Conservation (phyloP, 2,329 filamentous ascomycete genomes). For the Cladophialophora bantiana region DNA sequence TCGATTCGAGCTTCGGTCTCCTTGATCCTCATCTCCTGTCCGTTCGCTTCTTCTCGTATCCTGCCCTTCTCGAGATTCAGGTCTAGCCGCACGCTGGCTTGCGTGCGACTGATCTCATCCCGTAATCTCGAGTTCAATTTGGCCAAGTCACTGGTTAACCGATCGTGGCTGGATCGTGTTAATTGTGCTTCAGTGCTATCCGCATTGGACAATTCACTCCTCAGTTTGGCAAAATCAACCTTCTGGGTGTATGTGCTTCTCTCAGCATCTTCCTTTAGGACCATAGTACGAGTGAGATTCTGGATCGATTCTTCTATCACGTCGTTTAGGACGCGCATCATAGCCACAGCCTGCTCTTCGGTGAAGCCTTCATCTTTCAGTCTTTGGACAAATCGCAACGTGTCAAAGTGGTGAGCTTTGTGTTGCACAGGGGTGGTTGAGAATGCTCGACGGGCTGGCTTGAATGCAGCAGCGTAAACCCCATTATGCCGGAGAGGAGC, state of each 20-base stretch:
- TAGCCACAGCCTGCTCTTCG: slow-evolving; percentile 92
- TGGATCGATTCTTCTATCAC: slow-evolving; percentile 98
- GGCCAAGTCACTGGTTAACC: slow-evolving; percentile 90
- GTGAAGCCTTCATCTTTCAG: slow-evolving; percentile 92
- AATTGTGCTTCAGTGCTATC: slow-evolving; percentile 90
- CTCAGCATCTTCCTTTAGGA: slow-evolving; percentile 79
- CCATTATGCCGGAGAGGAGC: slow-evolving; percentile 54
- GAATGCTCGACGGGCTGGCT: slow-evolving; percentile 50
- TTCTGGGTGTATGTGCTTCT: slow-evolving; percentile 75
- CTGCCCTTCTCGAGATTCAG: slow-evolving; percentile 95
- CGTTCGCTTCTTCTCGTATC: slow-evolving; percentile 93
- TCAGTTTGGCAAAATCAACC: slow-evolving; percentile 96
- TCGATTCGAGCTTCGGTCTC: slow-evolving; percentile 99
- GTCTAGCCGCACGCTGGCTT: slow-evolving; percentile 89
- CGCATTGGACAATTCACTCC: slow-evolving; percentile 88
- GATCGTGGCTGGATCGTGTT: slow-evolving; percentile 88
- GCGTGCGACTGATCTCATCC: slow-evolving; percentile 93
- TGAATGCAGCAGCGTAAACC: slow-evolving; percentile 55
- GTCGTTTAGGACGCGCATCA: slow-evolving; percentile 97
- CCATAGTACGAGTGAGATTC: slow-evolving; percentile 97
- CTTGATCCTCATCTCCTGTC: slow-evolving; percentile 97
- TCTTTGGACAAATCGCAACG: slow-evolving; percentile 92
- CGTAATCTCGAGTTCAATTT: slow-evolving; percentile 88
- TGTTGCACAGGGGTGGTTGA: slow-evolving; percentile 71
- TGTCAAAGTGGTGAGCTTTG: slow-evolving; percentile 96